Evolutionary conservation across 148 eudicot species (phyloP).

Genomic region (Drosera capensis): DNA sequence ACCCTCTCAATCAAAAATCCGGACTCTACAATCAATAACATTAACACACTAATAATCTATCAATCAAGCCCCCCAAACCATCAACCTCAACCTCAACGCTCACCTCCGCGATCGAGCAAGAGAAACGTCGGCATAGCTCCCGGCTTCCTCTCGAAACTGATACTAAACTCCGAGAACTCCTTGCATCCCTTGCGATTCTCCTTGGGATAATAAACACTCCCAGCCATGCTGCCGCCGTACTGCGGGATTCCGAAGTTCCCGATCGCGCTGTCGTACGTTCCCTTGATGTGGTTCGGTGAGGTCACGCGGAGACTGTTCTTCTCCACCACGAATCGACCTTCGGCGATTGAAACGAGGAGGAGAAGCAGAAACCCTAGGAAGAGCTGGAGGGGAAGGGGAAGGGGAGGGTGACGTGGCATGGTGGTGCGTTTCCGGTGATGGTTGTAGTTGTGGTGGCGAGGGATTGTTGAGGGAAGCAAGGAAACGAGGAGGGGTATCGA

Average conservation of each 20-base stretch:
- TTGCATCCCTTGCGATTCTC: conserved; percentile 62
- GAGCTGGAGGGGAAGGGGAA: no score
- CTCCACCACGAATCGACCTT: conserved; percentile 68
- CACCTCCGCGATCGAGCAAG: conserved; percentile 90
- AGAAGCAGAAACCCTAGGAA: conserved; percentile 40
- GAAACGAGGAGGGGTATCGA: no score
- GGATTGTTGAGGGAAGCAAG: no score
- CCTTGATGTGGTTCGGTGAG: conserved; percentile 58
- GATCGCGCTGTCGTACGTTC: conserved; percentile 67
- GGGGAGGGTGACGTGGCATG: no score
- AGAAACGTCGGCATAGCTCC: conserved; percentile 78
- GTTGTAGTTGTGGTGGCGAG: background rate
- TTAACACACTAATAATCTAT: no score
- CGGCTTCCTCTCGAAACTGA: conserved; percentile 57
- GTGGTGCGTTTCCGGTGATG: background rate
- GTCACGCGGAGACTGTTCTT: conserved; percentile 73
- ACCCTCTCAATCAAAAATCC: no score
- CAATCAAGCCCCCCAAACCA: background rate
- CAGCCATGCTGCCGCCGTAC: conserved; percentile 82
- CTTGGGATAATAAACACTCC: conserved; percentile 59
- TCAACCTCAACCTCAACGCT: background rate
- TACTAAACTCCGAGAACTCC: conserved; percentile 30
- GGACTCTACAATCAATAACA: no score
- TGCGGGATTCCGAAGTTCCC: conserved; percentile 92
- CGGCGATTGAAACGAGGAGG: conserved; percentile 5